Conservation (phyloP, 2,329 filamentous ascomycete genomes). For the Ophiostoma sp. region DNA sequence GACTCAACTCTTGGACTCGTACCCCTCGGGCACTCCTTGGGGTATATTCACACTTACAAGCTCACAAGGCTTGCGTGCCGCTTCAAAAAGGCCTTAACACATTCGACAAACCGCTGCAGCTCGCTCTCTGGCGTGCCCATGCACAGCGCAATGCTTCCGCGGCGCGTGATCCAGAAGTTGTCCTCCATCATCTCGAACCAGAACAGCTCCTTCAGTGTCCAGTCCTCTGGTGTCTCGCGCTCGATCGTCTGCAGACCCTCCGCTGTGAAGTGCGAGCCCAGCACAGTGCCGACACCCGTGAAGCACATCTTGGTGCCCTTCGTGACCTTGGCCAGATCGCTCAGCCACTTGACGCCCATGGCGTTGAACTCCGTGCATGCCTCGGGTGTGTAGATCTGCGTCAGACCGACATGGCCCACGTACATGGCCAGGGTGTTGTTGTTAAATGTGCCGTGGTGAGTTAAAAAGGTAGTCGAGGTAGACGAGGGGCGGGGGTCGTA, state of each 20-base stretch:
- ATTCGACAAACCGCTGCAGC: constrained; percentile 45
- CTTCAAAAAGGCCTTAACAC: constrained; percentile 18
- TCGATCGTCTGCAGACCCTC: constrained; percentile 20
- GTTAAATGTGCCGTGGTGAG: constrained; percentile 53
- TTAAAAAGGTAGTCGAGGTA: constrained; percentile 29
- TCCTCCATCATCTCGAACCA: constrained; percentile 26
- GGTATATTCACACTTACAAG: constrained; percentile 7
- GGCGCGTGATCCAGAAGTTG: constrained; percentile 26
- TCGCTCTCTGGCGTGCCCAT: constrained; percentile 24
- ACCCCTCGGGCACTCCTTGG: background rate
- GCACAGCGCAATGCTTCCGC: constrained; percentile 24
- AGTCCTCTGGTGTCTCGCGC: constrained; percentile 24
- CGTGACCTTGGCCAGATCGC: constrained; percentile 32
- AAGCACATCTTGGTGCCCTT: constrained; percentile 36
- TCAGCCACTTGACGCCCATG: constrained; percentile 32
- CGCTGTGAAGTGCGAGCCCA: constrained; percentile 35
- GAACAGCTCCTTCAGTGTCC: constrained; percentile 26
- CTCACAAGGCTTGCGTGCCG: constrained; percentile 21
- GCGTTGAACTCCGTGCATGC: constrained; percentile 33
- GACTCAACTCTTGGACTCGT: background rate
- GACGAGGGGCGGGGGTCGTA: constrained; percentile 53
- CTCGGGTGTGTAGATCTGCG: constrained; percentile 35
- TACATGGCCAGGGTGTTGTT: constrained; percentile 60
- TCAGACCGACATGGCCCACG: constrained; percentile 43
- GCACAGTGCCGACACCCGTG: constrained; percentile 37